Percentiles rank a stretch among this genome's conserved stretches.
phyloP scores from a whole-genome alignment of 106 monocot species.

The Posidonia australis region DNA sequence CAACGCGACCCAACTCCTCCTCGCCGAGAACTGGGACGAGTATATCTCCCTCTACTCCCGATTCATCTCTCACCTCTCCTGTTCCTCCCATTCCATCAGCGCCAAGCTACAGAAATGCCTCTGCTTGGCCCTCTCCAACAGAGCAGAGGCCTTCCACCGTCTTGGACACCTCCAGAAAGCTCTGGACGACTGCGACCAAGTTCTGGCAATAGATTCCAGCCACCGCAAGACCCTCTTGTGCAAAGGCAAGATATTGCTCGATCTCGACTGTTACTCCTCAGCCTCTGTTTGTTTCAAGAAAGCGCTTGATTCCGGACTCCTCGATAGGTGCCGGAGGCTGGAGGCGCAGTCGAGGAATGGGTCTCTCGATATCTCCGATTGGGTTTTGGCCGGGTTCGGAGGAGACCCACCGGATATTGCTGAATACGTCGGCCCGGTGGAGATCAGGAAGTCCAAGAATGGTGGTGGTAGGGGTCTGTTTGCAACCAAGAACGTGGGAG shows the following conservation, averaged over 20 bases:
- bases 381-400: conserved; percentile 44
- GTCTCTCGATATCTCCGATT: conserved; percentile 56
- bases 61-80: conserved; percentile 48
- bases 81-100: not conserved
- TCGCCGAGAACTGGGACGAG: conserved; percentile 56
- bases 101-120: conserved; percentile 30
- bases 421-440: conserved; percentile 68
- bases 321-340: conserved; percentile 35
- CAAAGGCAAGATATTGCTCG: conserved; percentile 56
- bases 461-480: conserved; percentile 56
- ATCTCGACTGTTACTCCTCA: conserved; percentile 42
- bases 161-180: conserved; percentile 31
- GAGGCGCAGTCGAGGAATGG: conserved; percentile 62
- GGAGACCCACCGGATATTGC: conserved; percentile 65
- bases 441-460: conserved; percentile 36
- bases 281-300: conserved; percentile 27
- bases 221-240: conserved; percentile 45
- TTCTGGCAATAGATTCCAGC: conserved; percentile 40
- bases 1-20: conserved; percentile 66
- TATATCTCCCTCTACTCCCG: conserved; percentile 75
- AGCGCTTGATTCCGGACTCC: conserved; percentile 19
- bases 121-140: conserved; percentile 50
- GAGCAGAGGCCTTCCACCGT: conserved; percentile 50
- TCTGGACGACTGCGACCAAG: conserved; percentile 50
- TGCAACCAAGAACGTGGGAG: conserved; percentile 47